These are phyloP conservation scores for Colletotrichum falcatum DNA, from an alignment of 2,329 filamentous ascomycete species.

Conservation along the genomic window DNA sequence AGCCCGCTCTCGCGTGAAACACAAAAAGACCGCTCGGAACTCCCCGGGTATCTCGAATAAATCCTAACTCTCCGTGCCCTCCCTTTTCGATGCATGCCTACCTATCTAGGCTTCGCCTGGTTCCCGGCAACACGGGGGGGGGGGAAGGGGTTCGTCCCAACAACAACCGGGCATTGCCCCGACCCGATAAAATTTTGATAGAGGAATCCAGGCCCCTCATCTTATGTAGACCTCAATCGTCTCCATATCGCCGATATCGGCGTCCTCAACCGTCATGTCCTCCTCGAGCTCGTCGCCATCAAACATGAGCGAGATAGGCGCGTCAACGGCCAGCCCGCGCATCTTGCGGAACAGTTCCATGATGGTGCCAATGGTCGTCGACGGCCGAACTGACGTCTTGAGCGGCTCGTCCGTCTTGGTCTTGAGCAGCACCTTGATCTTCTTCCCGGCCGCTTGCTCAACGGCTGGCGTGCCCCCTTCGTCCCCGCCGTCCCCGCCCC, in stretches of 20 bases:
- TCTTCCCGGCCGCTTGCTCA: slow-evolving; percentile 48
- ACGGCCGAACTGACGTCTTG: slow-evolving; percentile 62
- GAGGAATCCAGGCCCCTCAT: not conserved
- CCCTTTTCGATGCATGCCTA: not conserved
- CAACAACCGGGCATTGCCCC: not conserved
- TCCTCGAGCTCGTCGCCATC: slow-evolving; percentile 80
- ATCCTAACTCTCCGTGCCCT: not conserved
- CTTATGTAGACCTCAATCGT: slow-evolving; percentile 78
- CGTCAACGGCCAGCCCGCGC: slow-evolving; percentile 62
- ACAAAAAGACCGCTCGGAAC: slow-evolving; percentile 22
- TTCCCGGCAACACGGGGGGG: too few species aligned
- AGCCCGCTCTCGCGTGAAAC: not conserved
- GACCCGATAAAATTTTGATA: not conserved
- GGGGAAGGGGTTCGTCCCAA: too few species aligned
- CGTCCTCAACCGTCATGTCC: slow-evolving; percentile 69
- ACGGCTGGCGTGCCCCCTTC: slow-evolving; percentile 30
- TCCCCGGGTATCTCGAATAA: slow-evolving; percentile 38
- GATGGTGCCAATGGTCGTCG: slow-evolving; percentile 72
- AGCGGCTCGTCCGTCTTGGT: slow-evolving; percentile 63
- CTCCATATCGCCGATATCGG: slow-evolving; percentile 81
- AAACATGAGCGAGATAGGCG: slow-evolving; percentile 73
- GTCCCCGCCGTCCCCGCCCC: slow-evolving; percentile 41
- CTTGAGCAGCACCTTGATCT: slow-evolving; percentile 65
- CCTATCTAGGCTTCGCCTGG: not conserved
- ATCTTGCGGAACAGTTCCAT: slow-evolving; percentile 70